Conservation (phyloP, 2,329 filamentous ascomycete genomes). For the Plenodomus biglobosus region DNA sequence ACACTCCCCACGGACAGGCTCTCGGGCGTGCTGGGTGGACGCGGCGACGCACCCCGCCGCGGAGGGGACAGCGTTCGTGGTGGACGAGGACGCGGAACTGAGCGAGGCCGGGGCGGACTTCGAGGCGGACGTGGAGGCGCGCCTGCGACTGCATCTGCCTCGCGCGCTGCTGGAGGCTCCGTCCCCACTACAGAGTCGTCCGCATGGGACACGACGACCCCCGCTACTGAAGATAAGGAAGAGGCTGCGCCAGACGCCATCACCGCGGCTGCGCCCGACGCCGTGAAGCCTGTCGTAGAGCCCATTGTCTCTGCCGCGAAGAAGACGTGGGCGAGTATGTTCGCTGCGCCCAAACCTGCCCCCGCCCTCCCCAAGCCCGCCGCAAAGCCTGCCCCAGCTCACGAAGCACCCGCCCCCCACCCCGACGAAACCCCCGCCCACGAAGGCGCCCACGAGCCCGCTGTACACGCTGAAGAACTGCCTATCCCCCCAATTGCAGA, state of each 20-base stretch:
- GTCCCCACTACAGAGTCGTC: conserved; percentile 70
- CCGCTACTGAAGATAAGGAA: conserved; percentile 18
- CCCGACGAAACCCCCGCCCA: conserved; percentile 43
- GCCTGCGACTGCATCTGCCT: conserved; percentile 67
- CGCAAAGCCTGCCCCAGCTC: conserved; percentile 39
- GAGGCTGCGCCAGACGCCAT: conserved; percentile 23
- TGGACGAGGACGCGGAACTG: conserved; percentile 62
- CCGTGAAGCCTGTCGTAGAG: conserved; percentile 19
- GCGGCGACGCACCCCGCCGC: conserved; percentile 27
- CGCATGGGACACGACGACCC: conserved; percentile 58
- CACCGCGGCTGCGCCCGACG: conserved; percentile 18
- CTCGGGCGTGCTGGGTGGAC: conserved; percentile 25
- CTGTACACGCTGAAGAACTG: conserved; percentile 46
- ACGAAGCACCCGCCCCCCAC: conserved; percentile 39
- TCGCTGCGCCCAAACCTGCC: conserved; percentile 54
- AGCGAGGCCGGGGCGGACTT: conserved; percentile 55
- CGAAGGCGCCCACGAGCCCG: conserved; percentile 43
- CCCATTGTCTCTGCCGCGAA: conserved; percentile 43
- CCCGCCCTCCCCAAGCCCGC: conserved; percentile 41
- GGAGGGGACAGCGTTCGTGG: conserved; percentile 45
- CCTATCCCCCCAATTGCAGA: conserved; percentile 42
- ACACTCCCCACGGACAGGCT: conserved; percentile 55
- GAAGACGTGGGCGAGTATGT: conserved; percentile 59
- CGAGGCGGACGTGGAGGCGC: conserved; percentile 65
- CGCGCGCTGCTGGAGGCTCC: conserved; percentile 57